Conservation (phyloP, 352 stramenopile genomes). For the Globisporangium polare region DNA sequence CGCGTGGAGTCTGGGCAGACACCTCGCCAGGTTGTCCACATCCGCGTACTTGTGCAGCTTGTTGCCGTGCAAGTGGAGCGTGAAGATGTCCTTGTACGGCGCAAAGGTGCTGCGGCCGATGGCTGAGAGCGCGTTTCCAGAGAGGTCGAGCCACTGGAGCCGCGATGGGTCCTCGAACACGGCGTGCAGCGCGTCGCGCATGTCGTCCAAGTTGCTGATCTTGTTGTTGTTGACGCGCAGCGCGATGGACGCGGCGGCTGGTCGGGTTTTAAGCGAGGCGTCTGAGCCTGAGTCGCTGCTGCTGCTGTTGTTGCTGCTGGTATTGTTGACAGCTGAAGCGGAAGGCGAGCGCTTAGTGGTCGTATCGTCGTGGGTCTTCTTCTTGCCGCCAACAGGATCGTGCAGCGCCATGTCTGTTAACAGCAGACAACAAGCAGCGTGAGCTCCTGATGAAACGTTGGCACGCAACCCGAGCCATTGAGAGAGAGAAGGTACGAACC, state of each 20-base stretch:
- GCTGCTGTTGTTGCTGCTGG: slow-evolving; percentile 1
- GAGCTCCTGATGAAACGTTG: neutral
- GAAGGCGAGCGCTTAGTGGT: neutral
- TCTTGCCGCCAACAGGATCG: slow-evolving; percentile 52
- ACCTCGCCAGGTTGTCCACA: slow-evolving; percentile 43
- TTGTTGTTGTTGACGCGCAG: slow-evolving; percentile 71
- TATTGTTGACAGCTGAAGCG: neutral
- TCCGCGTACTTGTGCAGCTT: slow-evolving; percentile 55
- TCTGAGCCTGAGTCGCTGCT: slow-evolving; percentile 9
- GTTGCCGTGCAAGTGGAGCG: slow-evolving; percentile 78
- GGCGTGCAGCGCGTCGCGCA: slow-evolving; percentile 39
- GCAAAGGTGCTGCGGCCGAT: slow-evolving; percentile 38
- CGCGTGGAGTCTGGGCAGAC: slow-evolving; percentile 49
- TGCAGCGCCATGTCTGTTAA: slow-evolving; percentile 52
- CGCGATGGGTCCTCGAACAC: slow-evolving; percentile 46
- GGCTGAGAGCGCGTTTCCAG: slow-evolving; percentile 37
- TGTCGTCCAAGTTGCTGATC: slow-evolving; percentile 41
- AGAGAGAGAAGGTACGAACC: slow-evolving; percentile 22
- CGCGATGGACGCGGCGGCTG: slow-evolving; percentile 21
- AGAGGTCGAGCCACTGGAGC: slow-evolving; percentile 69
- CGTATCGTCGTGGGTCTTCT: slow-evolving; percentile 23
- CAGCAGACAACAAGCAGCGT: neutral
- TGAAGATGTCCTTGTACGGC: slow-evolving; percentile 48
- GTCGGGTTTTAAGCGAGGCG: neutral
- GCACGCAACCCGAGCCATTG: neutral